These are phyloP conservation scores for Venturia aucupariae DNA, from an alignment of 2,329 filamentous ascomycete species.

Conservation along the genomic window DNA sequence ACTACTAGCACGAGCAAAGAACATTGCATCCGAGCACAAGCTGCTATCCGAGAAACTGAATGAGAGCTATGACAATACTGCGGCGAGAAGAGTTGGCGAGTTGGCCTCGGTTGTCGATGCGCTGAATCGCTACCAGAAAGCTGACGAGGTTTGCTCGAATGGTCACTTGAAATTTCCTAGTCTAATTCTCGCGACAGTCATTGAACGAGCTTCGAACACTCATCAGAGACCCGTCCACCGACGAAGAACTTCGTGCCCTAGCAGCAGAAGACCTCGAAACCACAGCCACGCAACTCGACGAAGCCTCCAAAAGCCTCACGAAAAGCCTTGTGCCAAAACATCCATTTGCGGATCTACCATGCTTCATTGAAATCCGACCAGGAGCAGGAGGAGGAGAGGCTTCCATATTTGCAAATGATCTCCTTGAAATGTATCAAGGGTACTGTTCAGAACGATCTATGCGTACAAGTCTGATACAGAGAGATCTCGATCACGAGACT, in stretches of 20 bases:
- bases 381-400: conserved; percentile 89
- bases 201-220: conserved; percentile 64
- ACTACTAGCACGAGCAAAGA: conserved; percentile 46
- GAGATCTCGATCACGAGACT: conserved; percentile 54
- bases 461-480: conserved; percentile 65
- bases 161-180: not conserved
- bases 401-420: conserved; percentile 75
- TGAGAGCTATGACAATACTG: conserved; percentile 44
- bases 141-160: conserved; percentile 40
- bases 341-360: conserved; percentile 82
- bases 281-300: conserved; percentile 52
- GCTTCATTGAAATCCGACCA: conserved; percentile 83
- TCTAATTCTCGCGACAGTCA: conserved; percentile 29
- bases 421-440: conserved; percentile 81
- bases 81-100: conserved; percentile 50
- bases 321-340: conserved; percentile 75
- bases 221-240: conserved; percentile 56
- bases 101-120: conserved; percentile 43
- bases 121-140: conserved; percentile 48
- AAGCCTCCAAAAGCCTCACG: conserved; percentile 60
- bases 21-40: conserved; percentile 46
- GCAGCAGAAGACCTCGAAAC: conserved; percentile 61
- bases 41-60: conserved; percentile 43
- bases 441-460: conserved; percentile 65
- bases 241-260: conserved; percentile 49